Conservation (phyloP, 2,329 filamentous ascomycete genomes). For the Sordariomycetes sp. region DNA sequence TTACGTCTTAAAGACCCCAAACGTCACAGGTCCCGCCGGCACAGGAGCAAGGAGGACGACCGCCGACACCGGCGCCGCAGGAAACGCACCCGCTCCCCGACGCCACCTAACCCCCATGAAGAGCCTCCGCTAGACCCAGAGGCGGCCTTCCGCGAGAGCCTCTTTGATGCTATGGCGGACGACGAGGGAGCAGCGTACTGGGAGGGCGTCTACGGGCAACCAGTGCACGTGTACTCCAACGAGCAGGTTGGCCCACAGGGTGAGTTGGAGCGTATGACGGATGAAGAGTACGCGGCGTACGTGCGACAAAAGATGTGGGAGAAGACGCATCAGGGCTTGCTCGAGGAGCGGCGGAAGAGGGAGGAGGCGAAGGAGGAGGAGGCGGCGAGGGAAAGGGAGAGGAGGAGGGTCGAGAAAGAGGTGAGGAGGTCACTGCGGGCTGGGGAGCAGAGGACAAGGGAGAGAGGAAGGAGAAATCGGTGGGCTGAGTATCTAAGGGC, state of each 20-base stretch:
- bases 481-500: conserved; percentile 55
- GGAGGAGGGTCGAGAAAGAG: conserved; percentile 43
- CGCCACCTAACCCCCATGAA: conserved; percentile 35
- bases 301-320: conserved; percentile 93
- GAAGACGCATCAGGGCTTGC: conserved; percentile 73
- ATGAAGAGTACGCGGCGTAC: conserved; percentile 82
- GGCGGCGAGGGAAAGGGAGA: conserved; percentile 37
- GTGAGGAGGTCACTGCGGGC: conserved; percentile 60
- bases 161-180: conserved; percentile 94
- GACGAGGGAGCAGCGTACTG: conserved; percentile 94
- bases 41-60: conserved; percentile 9
- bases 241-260: conserved; percentile 31
- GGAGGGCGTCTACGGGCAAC: conserved; percentile 94
- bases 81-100: conserved; percentile 28
- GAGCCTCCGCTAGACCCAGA: conserved; percentile 50
- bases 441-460: conserved; percentile 51
- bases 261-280: conserved; percentile 72
- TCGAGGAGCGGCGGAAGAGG: conserved; percentile 61
- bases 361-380: conserved; percentile 41
- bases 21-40: conserved; percentile 10
- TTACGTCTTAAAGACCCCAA: conserved; percentile 22
- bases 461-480: conserved; percentile 41
- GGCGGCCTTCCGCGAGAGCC: conserved; percentile 77
- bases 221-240: conserved; percentile 69
- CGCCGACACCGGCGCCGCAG: conserved; percentile 14